phyloP scores from a whole-genome alignment of 108 stramenopile species.

The Mayamaea pseudoterrestris region DNA sequence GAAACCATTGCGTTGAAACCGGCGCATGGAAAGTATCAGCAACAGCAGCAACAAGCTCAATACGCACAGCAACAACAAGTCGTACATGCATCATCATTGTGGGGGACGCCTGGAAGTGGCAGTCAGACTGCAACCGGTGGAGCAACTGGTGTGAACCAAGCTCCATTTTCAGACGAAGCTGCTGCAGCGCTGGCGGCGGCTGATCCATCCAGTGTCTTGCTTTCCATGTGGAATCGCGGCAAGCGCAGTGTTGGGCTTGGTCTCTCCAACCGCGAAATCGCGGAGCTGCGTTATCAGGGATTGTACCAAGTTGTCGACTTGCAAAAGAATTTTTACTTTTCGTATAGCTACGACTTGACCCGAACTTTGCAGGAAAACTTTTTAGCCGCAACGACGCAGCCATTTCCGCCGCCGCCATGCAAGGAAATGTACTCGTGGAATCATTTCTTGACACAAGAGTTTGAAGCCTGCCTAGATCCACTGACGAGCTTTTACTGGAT shows the following conservation, averaged over 20 bases:
- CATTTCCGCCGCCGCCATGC: constrained; percentile 73
- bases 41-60: constrained; percentile 5
- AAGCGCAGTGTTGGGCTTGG: constrained; percentile 75
- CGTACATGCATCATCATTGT: neutral
- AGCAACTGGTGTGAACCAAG: neutral
- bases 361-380: constrained; percentile 90
- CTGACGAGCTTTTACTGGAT: constrained; percentile 80
- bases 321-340: constrained; percentile 95
- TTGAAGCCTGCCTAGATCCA: constrained; percentile 71
- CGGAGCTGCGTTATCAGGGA: constrained; percentile 84
- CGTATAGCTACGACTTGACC: constrained; percentile 93
- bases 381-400: constrained; percentile 59
- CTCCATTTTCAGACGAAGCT: neutral
- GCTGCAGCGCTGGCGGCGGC: constrained; percentile 10
- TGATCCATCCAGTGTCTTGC: constrained; percentile 68
- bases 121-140: neutral
- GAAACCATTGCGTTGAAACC: constrained; percentile 85
- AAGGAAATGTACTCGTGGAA: constrained; percentile 98
- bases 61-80: constrained; percentile 12
- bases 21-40: constrained; percentile 30
- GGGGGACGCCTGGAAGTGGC: too few species aligned
- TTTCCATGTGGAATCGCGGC: constrained; percentile 87
- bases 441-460: constrained; percentile 82
- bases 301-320: constrained; percentile 95
- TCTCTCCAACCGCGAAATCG: constrained; percentile 74